phyloP scores from a whole-genome alignment of 2,329 filamentous ascomycete species.

The Hirsutella thompsonii region DNA sequence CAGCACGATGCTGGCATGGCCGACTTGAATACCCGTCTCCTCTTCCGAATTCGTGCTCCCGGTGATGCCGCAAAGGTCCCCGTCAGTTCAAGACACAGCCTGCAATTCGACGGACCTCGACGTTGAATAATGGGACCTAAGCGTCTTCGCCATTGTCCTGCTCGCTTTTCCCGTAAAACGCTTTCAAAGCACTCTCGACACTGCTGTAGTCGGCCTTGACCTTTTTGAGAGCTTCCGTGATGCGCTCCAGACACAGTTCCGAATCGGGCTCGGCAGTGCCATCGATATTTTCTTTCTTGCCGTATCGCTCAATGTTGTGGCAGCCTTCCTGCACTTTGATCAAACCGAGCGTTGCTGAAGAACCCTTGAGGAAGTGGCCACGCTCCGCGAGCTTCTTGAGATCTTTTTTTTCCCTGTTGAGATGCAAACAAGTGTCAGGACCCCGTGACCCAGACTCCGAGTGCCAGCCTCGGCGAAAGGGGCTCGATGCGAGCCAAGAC shows the following conservation, averaged over 20 bases:
- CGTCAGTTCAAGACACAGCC: no score
- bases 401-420: constrained; percentile 48
- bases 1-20: no score
- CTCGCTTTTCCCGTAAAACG: constrained; percentile 40
- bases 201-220: constrained; percentile 69
- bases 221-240: constrained; percentile 54
- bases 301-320: constrained; percentile 93
- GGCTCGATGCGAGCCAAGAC: no score
- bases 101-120: no score
- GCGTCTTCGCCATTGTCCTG: neutral
- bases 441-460: no score
- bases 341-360: constrained; percentile 84
- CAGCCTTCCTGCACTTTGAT: constrained; percentile 85
- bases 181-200: constrained; percentile 55
- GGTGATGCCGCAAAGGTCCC: no score
- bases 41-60: no score
- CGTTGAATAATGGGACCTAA: no score
- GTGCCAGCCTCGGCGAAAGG: no score
- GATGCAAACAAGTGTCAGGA: neutral
- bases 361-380: constrained; percentile 95
- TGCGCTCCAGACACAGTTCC: constrained; percentile 53
- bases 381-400: constrained; percentile 67
- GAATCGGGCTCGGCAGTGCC: constrained; percentile 56
- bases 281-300: constrained; percentile 67
- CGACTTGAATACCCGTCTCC: no score